These are phyloP conservation scores for Paraphoma chrysanthemicola DNA, from an alignment of 2,329 filamentous ascomycete species.

Conservation along the genomic window DNA sequence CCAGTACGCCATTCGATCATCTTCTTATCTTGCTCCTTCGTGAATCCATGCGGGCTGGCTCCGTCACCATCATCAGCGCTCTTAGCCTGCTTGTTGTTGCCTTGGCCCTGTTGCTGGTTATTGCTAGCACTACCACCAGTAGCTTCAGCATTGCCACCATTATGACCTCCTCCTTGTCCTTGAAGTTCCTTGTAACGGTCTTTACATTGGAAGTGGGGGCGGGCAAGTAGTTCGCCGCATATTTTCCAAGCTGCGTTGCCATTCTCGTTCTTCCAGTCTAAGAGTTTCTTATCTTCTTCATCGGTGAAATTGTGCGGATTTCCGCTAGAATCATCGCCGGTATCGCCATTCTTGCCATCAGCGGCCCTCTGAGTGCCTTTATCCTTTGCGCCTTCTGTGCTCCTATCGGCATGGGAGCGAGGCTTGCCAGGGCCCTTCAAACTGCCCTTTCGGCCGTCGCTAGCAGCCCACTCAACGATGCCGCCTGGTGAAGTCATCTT, in stretches of 20 bases:
- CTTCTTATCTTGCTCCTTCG: constrained; percentile 21
- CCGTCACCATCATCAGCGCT: neutral
- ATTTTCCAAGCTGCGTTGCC: constrained; percentile 32
- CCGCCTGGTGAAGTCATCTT: constrained; percentile 33
- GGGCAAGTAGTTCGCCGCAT: constrained; percentile 40
- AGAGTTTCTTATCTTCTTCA: constrained; percentile 51
- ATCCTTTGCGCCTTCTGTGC: constrained; percentile 16
- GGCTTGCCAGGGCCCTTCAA: constrained; percentile 24
- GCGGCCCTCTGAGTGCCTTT: constrained; percentile 7
- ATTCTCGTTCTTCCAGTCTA: constrained; percentile 42
- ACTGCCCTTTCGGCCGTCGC: constrained; percentile 40
- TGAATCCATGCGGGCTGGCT: neutral
- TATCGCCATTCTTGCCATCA: neutral
- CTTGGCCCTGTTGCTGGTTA: neutral
- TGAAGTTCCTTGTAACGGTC: constrained; percentile 46
- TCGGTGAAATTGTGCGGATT: constrained; percentile 34
- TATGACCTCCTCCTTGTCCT: constrained; percentile 16
- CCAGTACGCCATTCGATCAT: constrained; percentile 5
- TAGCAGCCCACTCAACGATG: constrained; percentile 40
- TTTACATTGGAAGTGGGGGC: constrained; percentile 18
- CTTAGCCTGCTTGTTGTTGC: constrained; percentile 7
- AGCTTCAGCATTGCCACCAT: neutral
- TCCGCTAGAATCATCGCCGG: neutral
- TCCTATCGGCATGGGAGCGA: constrained; percentile 19
- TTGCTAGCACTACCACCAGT: constrained; percentile 4